A percentile compares a stretch with the other conserved stretches of the same genome.
phyloP scores from a whole-genome alignment of 768 basidiomycete genomes.

The Pleurotus giganteus region DNA sequence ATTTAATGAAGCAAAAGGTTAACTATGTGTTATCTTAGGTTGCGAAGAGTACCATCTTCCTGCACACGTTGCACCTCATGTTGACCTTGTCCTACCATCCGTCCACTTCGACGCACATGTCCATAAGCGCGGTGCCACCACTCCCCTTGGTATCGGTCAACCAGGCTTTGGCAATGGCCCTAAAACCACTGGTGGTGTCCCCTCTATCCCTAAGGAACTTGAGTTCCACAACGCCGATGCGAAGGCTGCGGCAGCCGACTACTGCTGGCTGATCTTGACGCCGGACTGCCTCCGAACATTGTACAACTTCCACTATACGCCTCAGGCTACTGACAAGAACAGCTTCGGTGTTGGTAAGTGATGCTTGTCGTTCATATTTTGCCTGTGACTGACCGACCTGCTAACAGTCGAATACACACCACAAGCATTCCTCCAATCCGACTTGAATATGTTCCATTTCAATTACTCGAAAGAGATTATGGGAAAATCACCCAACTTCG shows the following conservation, averaged over 20 bases:
- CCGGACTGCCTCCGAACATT: slow-evolving; percentile 38
- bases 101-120: slow-evolving; percentile 34
- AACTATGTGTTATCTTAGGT: slow-evolving; percentile 18
- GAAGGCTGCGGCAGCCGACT: slow-evolving; percentile 4
- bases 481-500: slow-evolving; percentile 30
- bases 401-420: slow-evolving; percentile 50
- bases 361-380: not conserved
- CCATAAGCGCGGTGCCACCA: slow-evolving; percentile 18
- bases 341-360: slow-evolving; percentile 34
- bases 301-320: slow-evolving; percentile 31
- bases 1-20: not conserved
- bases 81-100: slow-evolving; percentile 37
- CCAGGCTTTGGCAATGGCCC: slow-evolving; percentile 24
- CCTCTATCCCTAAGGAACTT: slow-evolving; percentile 19
- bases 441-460: slow-evolving; percentile 41
- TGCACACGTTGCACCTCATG: slow-evolving; percentile 30
- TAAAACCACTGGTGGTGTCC: slow-evolving; percentile 21
- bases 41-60: slow-evolving; percentile 35
- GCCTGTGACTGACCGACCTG: not conserved
- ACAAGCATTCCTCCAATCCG: slow-evolving; percentile 41
- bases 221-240: slow-evolving; percentile 9
- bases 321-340: slow-evolving; percentile 29
- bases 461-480: slow-evolving; percentile 31
- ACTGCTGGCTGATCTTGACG: slow-evolving; percentile 31
- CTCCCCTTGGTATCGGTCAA: slow-evolving; percentile 16